Base-by-base conservation (phyloP, 352 stramenopile species). In the Phytopythium helicoides region DNA sequence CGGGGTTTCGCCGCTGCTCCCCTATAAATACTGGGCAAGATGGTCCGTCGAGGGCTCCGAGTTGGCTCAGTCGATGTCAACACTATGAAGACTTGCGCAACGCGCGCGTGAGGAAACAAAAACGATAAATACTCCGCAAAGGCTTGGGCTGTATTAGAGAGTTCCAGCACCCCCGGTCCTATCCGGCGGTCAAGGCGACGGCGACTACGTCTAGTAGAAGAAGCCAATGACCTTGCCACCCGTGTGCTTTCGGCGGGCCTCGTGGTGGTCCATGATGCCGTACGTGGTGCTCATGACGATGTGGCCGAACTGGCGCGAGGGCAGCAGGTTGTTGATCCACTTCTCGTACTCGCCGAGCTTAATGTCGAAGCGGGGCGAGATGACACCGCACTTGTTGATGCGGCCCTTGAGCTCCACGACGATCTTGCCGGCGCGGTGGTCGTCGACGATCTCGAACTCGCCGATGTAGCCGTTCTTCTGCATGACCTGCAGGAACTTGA, bases 401-500 rank as follows among this genome's bases (percentile, higher is more conserved):
- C 98, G 94, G 54, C 97, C 98, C 73, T 90, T 99, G 33, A 99
- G 87, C 71, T 98, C 77, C 26, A 98, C 69, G 10, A 99, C 97
- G 69, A 99, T 99, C 87, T 99, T 99, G 70, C 97, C 96, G 56
- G 89, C 86, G 64, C 98, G 90, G 89, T 99, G 98, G 85, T 99
- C 97, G 78, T 99, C 98, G 49, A 99, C 80, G 71, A 99, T 99
- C 86, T 99, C 97, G 74, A 99, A 99, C 81, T 99, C 98, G 56
- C 97, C 97, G 81, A 99, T 99, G 95, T 99, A 99, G 70, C 97
- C 46, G 81, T 99, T 97, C 84, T 99, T 98, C 91, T 99, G 97
- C 97, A 99, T 99, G 47, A 96, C 90, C 84, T 98, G 95, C 68
- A 99, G 91, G 81, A 99, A 99, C 91, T 99, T 99, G 78, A 99